Base-by-base conservation (phyloP, 2,329 filamentous ascomycete genomes). In the Cladosporium oxysporum region DNA sequence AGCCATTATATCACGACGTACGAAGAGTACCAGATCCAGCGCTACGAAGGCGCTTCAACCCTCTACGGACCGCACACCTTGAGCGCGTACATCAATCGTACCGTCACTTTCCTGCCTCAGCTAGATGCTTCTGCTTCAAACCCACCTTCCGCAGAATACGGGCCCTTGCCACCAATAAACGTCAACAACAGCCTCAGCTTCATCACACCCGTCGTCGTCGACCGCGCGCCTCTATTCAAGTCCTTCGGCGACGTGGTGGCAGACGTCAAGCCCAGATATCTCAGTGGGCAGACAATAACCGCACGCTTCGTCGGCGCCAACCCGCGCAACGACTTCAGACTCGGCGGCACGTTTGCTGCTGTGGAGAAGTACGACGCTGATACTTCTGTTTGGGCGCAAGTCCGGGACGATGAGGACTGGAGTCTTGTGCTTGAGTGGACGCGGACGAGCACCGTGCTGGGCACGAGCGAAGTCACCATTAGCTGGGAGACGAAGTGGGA, bases 11-110 rank as follows among this genome's bases (percentile, higher is more conserved):
- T 92, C 66, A 79, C 89, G 1, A 94, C 92, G 0, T 85, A 88
- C 31, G 91, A 96, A 76, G 91, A 96, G 77, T 96, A 95, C 76
- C 80, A 81, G 14, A 83, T 95, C 55, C 94, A 97, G 79, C 89
- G 94, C 11, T 97, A 97, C 79, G 94, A 98, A 80, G 94, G 93
- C n/a, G 94, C 92, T 0, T 94, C 91, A 7, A 98, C 94, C 0
- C 86, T 98, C 2, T 95, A 91, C 76, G 94, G 94, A 0, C 90
- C 86, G 2, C 88, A 93, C 77, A 91, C 92, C 0, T 84, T 97
- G 12, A 87, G 90, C 41, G 94, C 93, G 0, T 95, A 95, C 80
- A 91, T 97, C 80, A 93, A 96, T 77, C 83, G 94, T 52, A 93
- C 92, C 0, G 82, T 93, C n/a, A 85, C 83, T 0, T 87, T 90